Conservation (phyloP, 83 land plant genomes). For the Picea engelmannii region DNA sequence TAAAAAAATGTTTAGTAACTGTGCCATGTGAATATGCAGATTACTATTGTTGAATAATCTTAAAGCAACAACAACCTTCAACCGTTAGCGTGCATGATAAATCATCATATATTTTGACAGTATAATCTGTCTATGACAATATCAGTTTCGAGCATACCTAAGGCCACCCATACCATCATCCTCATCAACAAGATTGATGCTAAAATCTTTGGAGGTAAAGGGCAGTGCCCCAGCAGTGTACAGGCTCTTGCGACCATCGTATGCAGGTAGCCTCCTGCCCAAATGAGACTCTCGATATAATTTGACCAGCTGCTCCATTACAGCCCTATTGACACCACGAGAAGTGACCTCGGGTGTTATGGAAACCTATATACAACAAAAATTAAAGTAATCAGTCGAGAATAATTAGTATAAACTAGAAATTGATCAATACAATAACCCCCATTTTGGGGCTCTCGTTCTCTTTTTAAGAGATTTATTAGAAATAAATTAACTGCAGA, state of each 20-base stretch:
- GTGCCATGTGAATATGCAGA: background rate
- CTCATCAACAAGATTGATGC: slow-evolving; percentile 63
- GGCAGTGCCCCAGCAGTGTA: slow-evolving; percentile 91
- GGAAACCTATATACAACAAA: slow-evolving; percentile 48
- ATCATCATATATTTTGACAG: background rate
- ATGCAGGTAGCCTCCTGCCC: slow-evolving; percentile 83
- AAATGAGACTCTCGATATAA: slow-evolving; percentile 58
- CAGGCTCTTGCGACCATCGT: slow-evolving; percentile 84
- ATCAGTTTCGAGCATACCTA: slow-evolving; percentile 24
- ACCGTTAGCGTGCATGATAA: background rate
- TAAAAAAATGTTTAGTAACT: background rate
- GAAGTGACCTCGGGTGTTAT: slow-evolving; percentile 88
- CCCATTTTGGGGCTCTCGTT: background rate
- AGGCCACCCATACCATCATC: slow-evolving; percentile 59
- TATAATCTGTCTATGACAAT: background rate
- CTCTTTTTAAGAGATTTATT: background rate
- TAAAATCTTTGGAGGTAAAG: slow-evolving; percentile 66
- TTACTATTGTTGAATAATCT: background rate
- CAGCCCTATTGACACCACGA: slow-evolving; percentile 68
- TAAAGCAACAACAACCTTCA: background rate
- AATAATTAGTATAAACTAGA: background rate
- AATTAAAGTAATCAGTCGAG: background rate
- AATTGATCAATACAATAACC: background rate
- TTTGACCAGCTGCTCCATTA: slow-evolving; percentile 75
- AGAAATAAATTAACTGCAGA: background rate